phyloP scores from a whole-genome alignment of 1,284 basidiomycete species.

The Cryptococcus jaspeensis region DNA sequence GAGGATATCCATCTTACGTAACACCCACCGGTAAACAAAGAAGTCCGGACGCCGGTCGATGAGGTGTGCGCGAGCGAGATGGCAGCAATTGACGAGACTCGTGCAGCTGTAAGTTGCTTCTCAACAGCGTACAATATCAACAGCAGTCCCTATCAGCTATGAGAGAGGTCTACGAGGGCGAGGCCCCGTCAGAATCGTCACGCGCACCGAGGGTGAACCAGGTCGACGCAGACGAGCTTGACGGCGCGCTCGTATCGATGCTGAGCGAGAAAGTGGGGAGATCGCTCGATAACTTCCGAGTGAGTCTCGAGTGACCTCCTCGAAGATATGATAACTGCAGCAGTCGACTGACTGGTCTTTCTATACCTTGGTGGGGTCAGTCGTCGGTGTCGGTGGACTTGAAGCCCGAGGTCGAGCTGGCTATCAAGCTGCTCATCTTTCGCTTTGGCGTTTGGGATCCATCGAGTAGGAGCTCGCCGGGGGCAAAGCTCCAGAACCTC shows the following conservation, averaged over 20 bases:
- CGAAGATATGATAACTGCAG: not conserved
- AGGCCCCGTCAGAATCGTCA: conserved; percentile 13
- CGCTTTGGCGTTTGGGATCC: conserved; percentile 79
- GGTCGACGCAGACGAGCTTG: conserved; percentile 88
- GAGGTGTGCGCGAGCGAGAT: too few species aligned
- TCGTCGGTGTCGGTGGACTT: conserved; percentile 64
- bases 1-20: not conserved
- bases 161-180: conserved; percentile 11
- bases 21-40: not conserved
- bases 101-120: too few species aligned
- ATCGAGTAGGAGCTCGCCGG: conserved; percentile 71
- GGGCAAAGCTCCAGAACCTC: conserved; percentile 86
- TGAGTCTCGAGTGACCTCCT: conserved; percentile 50
- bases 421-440: conserved; percentile 76
- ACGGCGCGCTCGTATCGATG: conserved; percentile 81
- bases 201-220: conserved; percentile 76
- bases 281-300: conserved; percentile 68
- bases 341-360: not conserved
- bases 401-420: conserved; percentile 75
- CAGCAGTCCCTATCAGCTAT: not conserved
- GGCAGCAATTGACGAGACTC: too few species aligned
- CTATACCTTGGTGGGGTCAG: conserved; percentile 51
- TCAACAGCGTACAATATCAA: not conserved
- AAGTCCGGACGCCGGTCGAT: too few species aligned
- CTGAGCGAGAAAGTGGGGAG: conserved; percentile 79